These are phyloP conservation scores for Aquanectria penicillioides DNA, from an alignment of 2,329 filamentous ascomycete species.

Conservation along the genomic window DNA sequence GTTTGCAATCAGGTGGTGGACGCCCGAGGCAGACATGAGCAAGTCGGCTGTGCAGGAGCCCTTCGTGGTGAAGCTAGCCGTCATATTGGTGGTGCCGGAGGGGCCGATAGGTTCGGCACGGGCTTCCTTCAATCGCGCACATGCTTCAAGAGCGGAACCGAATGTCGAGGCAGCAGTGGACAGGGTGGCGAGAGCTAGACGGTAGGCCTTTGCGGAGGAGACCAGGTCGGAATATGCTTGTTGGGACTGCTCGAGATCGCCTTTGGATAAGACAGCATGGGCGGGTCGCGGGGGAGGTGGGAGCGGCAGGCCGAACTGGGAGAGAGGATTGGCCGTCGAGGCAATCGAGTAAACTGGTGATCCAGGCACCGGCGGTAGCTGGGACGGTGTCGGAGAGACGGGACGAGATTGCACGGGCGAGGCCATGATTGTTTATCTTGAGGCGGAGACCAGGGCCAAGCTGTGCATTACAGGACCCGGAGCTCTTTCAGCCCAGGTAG, in stretches of 20 bases:
- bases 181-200: constrained; percentile 68
- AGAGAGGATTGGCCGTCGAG: constrained; percentile 69
- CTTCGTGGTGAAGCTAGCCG: constrained; percentile 58
- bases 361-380: constrained; percentile 68
- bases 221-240: constrained; percentile 71
- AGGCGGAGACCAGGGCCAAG: constrained; percentile 22
- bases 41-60: constrained; percentile 70
- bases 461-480: constrained; percentile 25
- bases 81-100: constrained; percentile 49
- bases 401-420: constrained; percentile 47
- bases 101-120: constrained; percentile 66
- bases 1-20: constrained; percentile 75
- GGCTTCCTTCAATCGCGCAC: constrained; percentile 74
- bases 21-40: constrained; percentile 69
- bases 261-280: constrained; percentile 69
- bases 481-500: constrained; percentile 16
- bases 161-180: constrained; percentile 71
- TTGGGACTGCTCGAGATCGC: constrained; percentile 71
- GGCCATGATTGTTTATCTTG: constrained; percentile 45
- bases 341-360: constrained; percentile 72
- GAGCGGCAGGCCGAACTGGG: constrained; percentile 66
- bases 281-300: constrained; percentile 68
- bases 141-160: constrained; percentile 72
- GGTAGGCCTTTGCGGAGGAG: constrained; percentile 70
- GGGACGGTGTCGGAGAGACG: constrained; percentile 63